A percentile compares a stretch with the other conserved stretches of the same genome.
phyloP scores from a whole-genome alignment of 2,329 filamentous ascomycete species.

The Blastomyces percursus region DNA sequence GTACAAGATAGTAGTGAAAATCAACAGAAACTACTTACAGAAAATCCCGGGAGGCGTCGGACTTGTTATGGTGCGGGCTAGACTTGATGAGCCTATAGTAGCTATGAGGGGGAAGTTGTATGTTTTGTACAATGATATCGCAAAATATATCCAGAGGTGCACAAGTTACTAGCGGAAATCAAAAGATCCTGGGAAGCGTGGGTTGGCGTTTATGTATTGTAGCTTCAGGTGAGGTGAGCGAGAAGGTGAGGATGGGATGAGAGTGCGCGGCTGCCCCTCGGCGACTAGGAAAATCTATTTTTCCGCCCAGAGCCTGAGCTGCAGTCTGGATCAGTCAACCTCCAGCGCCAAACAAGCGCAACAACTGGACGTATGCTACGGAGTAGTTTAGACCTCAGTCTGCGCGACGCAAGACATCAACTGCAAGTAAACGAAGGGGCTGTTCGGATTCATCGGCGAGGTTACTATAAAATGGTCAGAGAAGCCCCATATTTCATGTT shows the following conservation, averaged over 20 bases:
- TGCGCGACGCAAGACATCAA: not conserved
- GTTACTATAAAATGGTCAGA: slow-evolving; percentile 1
- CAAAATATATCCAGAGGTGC: not conserved
- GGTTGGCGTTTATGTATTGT: not conserved
- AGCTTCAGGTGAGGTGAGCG: not conserved
- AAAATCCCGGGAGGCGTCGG: not conserved
- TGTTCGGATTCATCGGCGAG: not conserved
- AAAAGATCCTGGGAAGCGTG: not conserved
- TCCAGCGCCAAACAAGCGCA: too few relatives aligned
- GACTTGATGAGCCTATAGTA: not conserved
- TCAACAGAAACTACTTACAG: not conserved
- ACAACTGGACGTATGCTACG: too few relatives aligned
- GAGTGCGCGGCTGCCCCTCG: not conserved
- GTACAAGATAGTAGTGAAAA: not conserved
- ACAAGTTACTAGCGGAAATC: not conserved
- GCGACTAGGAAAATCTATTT: slow-evolving; percentile 5
- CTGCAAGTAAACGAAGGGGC: not conserved
- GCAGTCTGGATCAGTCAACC: too few relatives aligned
- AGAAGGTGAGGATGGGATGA: not conserved
- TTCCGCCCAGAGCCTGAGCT: not conserved
- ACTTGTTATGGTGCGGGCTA: not conserved
- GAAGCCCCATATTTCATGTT: not conserved
- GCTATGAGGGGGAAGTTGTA: not conserved
- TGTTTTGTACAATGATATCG: not conserved
- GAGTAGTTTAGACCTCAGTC: not conserved